Conservation (phyloP, 2,329 filamentous ascomycete species). For the Didymella pomorum region DNA sequence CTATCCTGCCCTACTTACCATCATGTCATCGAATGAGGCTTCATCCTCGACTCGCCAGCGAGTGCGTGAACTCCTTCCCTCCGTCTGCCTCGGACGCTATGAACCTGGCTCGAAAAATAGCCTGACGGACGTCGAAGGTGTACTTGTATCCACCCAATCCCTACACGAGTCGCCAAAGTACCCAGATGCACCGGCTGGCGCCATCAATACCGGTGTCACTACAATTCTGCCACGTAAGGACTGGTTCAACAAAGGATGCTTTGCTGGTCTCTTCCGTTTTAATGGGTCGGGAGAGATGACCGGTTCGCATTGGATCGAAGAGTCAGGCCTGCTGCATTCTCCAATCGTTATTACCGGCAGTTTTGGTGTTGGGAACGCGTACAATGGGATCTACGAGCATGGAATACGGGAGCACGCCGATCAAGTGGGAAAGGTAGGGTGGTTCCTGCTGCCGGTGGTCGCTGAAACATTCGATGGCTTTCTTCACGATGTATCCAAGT, state of each 20-base stretch:
- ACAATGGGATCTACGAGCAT: constrained; percentile 67
- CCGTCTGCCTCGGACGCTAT: constrained; percentile 48
- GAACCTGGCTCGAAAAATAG: constrained; percentile 53
- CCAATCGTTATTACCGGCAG: constrained; percentile 69
- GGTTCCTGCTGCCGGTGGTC: constrained; percentile 66
- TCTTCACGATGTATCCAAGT: constrained; percentile 65
- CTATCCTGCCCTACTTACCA: neutral
- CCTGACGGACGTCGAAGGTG: constrained; percentile 56
- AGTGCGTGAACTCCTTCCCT: constrained; percentile 52
- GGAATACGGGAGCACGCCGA: constrained; percentile 57
- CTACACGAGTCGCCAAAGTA: constrained; percentile 44
- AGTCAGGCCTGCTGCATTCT: constrained; percentile 66
- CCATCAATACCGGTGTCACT: constrained; percentile 56
- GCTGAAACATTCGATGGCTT: constrained; percentile 71
- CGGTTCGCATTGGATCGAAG: constrained; percentile 67
- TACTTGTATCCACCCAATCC: constrained; percentile 53
- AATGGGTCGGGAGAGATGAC: constrained; percentile 72
- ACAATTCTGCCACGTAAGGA: constrained; percentile 55
- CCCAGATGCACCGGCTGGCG: constrained; percentile 36
- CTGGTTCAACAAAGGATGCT: constrained; percentile 53
- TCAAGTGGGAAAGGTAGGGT: constrained; percentile 55
- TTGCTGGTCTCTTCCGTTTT: constrained; percentile 63
- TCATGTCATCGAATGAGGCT: constrained; percentile 22
- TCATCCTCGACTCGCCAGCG: constrained; percentile 36
- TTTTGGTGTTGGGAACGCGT: constrained; percentile 65